phyloP scores from a whole-genome alignment of 306 rosid species.

The Astragalus glycyphyllos region DNA sequence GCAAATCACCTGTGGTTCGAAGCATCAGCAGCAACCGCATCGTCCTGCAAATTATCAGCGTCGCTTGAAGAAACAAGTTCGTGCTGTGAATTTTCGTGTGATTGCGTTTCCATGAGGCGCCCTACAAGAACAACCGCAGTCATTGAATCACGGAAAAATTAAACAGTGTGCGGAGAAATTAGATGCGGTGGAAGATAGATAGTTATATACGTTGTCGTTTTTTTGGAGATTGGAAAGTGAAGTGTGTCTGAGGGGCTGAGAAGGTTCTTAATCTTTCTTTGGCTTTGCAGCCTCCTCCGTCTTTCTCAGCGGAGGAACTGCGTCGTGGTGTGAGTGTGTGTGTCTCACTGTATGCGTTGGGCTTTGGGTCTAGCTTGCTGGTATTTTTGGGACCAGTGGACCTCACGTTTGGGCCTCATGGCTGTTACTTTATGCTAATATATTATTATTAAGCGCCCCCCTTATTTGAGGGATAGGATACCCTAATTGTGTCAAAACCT shows the following conservation, averaged over 20 bases:
- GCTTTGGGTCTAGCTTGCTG: neutral
- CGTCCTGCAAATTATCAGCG: slow-evolving; percentile 43
- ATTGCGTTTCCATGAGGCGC: slow-evolving; percentile 57
- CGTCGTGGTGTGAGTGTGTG: neutral
- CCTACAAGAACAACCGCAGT: neutral
- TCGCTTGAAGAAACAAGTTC: slow-evolving; percentile 49
- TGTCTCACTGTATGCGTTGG: neutral
- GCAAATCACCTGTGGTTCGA: slow-evolving; percentile 45
- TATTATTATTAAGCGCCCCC: too few species aligned
- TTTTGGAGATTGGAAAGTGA: slow-evolving; percentile 26
- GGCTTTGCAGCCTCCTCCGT: slow-evolving; percentile 45
- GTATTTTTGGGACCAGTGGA: too few species aligned
- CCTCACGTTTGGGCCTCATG: too few species aligned
- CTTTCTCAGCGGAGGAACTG: slow-evolving; percentile 42
- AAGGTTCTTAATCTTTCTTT: neutral
- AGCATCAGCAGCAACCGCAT: slow-evolving; percentile 31
- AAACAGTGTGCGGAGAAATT: neutral
- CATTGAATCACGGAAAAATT: neutral
- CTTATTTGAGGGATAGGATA: too few species aligned
- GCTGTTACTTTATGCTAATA: too few species aligned
- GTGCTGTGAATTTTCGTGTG: slow-evolving; percentile 50
- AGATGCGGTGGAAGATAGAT: neutral
- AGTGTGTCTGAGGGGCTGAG: too few species aligned
- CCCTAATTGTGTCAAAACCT: too few species aligned
- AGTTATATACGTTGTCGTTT: slow-evolving; percentile 15